phyloP scores from a whole-genome alignment of 2,329 filamentous ascomycete genomes.

The Alternaria sp. region DNA sequence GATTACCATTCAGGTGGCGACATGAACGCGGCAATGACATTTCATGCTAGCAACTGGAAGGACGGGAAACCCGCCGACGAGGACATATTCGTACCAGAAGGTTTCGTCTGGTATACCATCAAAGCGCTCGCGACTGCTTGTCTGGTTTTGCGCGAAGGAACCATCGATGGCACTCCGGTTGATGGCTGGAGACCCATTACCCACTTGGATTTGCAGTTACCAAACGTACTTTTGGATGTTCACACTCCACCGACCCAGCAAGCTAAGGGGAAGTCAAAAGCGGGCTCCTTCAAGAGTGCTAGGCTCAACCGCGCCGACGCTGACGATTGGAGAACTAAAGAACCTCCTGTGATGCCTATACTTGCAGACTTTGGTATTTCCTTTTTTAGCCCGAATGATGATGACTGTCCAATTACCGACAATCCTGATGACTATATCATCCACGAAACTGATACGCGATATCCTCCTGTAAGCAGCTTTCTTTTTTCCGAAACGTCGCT shows the following conservation, averaged over 20 bases:
- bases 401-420: not conserved
- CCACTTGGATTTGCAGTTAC: not conserved
- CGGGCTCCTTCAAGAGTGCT: not conserved
- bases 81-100: not conserved
- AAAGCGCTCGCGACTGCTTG: not conserved
- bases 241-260: not conserved
- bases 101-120: not conserved
- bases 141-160: not conserved
- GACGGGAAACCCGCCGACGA: not conserved
- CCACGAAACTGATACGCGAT: not conserved
- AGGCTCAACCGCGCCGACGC: not conserved
- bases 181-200: not conserved
- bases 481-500: not conserved
- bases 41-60: not conserved
- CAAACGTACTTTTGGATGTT: not conserved
- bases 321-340: not conserved
- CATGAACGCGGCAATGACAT: not conserved
- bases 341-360: not conserved
- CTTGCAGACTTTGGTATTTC: not conserved
- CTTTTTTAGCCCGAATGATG: not conserved
- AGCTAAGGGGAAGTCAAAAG: not conserved
- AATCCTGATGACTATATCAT: not conserved
- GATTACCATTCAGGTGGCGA: slow-evolving; percentile 3
- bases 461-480: not conserved
- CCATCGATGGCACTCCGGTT: not conserved